These are phyloP conservation scores for Mycena kentingensis DNA, from an alignment of 768 basidiomycete genomes.

Conservation along the genomic window DNA sequence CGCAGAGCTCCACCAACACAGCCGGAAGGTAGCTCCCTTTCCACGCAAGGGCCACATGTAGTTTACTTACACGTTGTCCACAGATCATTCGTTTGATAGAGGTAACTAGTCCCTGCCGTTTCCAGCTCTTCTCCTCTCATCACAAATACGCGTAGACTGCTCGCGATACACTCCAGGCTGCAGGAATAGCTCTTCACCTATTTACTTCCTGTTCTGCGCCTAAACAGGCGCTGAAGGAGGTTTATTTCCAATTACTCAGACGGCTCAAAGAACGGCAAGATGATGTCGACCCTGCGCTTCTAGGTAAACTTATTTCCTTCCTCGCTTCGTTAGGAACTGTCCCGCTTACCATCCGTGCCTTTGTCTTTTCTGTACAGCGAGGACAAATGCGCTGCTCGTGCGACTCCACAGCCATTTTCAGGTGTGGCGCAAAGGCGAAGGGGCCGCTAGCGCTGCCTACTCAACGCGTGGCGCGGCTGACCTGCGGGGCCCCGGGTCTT, in stretches of 20 bases:
- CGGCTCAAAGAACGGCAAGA: not conserved
- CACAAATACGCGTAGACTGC: not conserved
- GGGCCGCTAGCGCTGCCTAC: no score
- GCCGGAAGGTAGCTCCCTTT: not conserved
- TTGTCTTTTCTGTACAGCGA: not conserved
- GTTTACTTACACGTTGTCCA: not conserved
- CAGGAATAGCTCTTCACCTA: not conserved
- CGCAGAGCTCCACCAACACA: not conserved
- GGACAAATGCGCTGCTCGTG: not conserved
- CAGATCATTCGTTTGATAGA: conserved; percentile 3
- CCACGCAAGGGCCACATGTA: not conserved
- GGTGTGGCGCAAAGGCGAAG: not conserved
- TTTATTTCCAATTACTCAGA: not conserved
- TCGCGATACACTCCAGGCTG: not conserved
- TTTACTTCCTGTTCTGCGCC: not conserved
- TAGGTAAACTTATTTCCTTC: not conserved
- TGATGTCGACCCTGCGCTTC: not conserved
- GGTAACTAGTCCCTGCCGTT: not conserved
- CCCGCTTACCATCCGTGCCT: not conserved
- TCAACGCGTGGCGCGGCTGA: no score
- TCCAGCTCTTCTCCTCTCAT: not conserved
- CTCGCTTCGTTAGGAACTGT: not conserved
- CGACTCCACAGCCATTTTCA: not conserved
- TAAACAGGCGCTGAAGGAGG: not conserved
- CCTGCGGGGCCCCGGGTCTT: no score